phyloP scores from a whole-genome alignment of 2,329 filamentous ascomycete species.

The Phialemonium atrogriseum region DNA sequence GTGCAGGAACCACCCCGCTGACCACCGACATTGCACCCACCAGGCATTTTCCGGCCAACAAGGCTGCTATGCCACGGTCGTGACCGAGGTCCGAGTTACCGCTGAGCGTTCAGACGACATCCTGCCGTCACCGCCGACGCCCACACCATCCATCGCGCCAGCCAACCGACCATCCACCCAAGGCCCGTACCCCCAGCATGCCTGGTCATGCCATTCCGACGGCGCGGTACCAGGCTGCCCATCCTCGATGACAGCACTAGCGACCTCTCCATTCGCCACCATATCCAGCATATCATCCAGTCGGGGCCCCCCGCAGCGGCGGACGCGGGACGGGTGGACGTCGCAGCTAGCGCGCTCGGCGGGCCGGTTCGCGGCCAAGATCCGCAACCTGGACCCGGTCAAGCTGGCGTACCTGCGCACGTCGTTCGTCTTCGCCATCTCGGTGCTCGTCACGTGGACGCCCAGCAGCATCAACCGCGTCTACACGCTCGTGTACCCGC shows the following conservation, averaged over 20 bases:
- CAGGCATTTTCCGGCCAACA: conserved; percentile 18
- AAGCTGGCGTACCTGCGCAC: conserved; percentile 54
- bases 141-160: conserved; percentile 11
- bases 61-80: conserved; percentile 40
- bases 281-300: conserved; percentile 15
- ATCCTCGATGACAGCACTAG: no score
- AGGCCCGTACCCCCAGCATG: conserved; percentile 8
- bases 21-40: not conserved
- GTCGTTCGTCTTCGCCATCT: conserved; percentile 52
- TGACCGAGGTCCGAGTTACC: conserved; percentile 42
- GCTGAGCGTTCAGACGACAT: conserved; percentile 16
- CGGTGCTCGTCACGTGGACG: conserved; percentile 54
- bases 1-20: not conserved
- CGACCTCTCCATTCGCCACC: conserved; percentile 11
- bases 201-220: conserved; percentile 5
- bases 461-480: conserved; percentile 67
- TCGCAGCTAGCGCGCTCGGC: no score
- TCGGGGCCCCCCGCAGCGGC: conserved; percentile 5
- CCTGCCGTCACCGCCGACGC: conserved; percentile 11
- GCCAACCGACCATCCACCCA: conserved; percentile 12
- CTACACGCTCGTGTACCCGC: conserved; percentile 53
- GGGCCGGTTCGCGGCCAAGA: conserved; percentile 21
- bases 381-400: conserved; percentile 42
- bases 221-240: no score
- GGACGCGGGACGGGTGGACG: conserved; percentile 1